These are phyloP conservation scores for Waltergamsia citrina DNA, from an alignment of 2,329 filamentous ascomycete species.

Conservation along the genomic window DNA sequence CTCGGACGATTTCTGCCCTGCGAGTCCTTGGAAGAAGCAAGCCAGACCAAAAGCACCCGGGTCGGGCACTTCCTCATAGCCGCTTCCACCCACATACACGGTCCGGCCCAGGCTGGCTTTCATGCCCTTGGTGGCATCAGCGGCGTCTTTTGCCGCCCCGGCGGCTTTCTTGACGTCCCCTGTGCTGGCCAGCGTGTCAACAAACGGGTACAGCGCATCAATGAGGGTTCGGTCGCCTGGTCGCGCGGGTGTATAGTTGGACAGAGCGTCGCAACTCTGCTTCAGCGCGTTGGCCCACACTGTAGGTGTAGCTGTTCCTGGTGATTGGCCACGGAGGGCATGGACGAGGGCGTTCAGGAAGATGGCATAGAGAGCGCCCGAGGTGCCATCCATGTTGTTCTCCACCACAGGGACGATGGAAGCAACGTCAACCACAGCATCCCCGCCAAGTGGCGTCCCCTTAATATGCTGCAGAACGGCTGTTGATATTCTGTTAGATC, in stretches of 20 bases:
- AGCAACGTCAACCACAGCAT: constrained; percentile 42
- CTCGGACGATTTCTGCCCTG: constrained; percentile 35
- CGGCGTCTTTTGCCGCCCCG: constrained; percentile 62
- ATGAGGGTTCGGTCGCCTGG: constrained; percentile 85
- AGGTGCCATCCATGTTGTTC: constrained; percentile 51
- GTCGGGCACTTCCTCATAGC: constrained; percentile 40
- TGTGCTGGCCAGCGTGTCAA: constrained; percentile 57
- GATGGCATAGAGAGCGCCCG: constrained; percentile 60
- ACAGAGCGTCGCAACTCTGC: constrained; percentile 60
- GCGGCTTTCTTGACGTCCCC: constrained; percentile 65
- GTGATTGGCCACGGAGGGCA: constrained; percentile 35
- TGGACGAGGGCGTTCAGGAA: constrained; percentile 80
- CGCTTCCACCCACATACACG: constrained; percentile 33
- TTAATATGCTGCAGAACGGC: constrained; percentile 42
- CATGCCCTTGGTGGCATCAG: constrained; percentile 86
- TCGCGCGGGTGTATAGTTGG: constrained; percentile 79
- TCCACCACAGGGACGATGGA: constrained; percentile 45
- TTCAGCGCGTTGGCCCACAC: constrained; percentile 57
- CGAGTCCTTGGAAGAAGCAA: constrained; percentile 74
- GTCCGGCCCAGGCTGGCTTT: constrained; percentile 67
- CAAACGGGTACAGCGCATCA: constrained; percentile 84
- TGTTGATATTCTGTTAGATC: constrained; percentile 16
- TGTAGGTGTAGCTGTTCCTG: constrained; percentile 27
- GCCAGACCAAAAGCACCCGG: constrained; percentile 67
- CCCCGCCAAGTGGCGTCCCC: constrained; percentile 34